Base-by-base conservation (phyloP, 2,329 filamentous ascomycete genomes). In the Venturia aucupariae region DNA sequence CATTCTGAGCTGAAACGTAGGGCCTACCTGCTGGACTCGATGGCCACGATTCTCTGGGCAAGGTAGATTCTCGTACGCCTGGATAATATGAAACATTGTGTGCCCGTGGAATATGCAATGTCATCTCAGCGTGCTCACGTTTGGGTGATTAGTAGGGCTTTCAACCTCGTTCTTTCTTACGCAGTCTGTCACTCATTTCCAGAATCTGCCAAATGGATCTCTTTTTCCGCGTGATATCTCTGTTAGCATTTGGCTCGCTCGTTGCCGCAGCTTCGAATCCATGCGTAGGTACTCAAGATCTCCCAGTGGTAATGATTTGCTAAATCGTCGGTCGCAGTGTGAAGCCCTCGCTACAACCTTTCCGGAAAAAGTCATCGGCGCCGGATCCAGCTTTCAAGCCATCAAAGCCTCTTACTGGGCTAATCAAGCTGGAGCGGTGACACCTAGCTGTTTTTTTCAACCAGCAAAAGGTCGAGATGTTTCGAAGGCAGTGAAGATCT, bases 381-480 rank as follows among this genome's bases (percentile, higher is more conserved):
- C 46, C 4, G 48, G 44, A 17, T 42, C n/a, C 35, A 39, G 15
- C 4, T 59, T 30, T 35, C 19, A 19, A 19, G 38, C 41, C 46
- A 51, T 55, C 17, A 55, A 42, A 55, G 19, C 15, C 22, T n/a
- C 44, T 8, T 63, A 63, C 61, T 35, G 42, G 42, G 17, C 61
- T 2, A 6, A 22, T 22, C 27, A 35, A 42, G 30, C 42, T 22
- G 32, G 19, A 17, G 60, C 54, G 2, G 32, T 65, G 17, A 22
- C 32, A 17, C 62, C 64, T n/a, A 32, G 32, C 15, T 65, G 64
- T 27, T 46, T 65, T 48, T 63, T 65, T 10, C 27, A 32, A 30
- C 62, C 64, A 27, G 11, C 27, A 22, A 41, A 42, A 27, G 30
- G 63, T 6, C n/a, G 32, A 15, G 64, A 65, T 44, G 64, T 65